These are phyloP conservation scores for Solanum hybrid DNA, from an alignment of 305 asterid species.

Conservation along the genomic window DNA sequence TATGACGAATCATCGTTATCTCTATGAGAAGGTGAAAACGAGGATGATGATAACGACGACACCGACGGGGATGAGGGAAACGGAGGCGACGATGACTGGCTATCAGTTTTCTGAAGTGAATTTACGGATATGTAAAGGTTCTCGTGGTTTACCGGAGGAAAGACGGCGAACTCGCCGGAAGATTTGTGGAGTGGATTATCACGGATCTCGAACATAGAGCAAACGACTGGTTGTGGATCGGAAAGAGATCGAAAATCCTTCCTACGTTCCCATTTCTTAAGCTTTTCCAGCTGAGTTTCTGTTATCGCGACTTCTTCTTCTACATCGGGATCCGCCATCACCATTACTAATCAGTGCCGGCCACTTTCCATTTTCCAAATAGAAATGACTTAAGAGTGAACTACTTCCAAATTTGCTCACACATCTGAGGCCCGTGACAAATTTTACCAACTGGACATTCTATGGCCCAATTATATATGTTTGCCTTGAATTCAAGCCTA, in stretches of 20 bases:
- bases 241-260: background rate
- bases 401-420: background rate
- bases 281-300: background rate
- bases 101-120: conserved; percentile 5
- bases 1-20: conserved; percentile 20
- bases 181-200: background rate
- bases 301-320: background rate
- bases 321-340: conserved; percentile 2
- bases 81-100: conserved; percentile 1
- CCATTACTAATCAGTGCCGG: background rate
- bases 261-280: background rate
- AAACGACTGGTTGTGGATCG: background rate
- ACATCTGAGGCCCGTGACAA: background rate
- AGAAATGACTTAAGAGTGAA: background rate
- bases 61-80: conserved; percentile 4
- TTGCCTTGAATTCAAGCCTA: background rate
- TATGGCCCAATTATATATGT: background rate
- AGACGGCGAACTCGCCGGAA: conserved; percentile 5
- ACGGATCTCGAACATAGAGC: background rate
- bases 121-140: conserved; percentile 33
- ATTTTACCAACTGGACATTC: background rate
- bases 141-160: conserved; percentile 38
- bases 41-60: conserved; percentile 5
- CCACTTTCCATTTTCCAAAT: background rate
- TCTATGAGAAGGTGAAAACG: background rate